Base-by-base conservation (phyloP, 257 asterid species). In the Solanum pennellii region DNA sequence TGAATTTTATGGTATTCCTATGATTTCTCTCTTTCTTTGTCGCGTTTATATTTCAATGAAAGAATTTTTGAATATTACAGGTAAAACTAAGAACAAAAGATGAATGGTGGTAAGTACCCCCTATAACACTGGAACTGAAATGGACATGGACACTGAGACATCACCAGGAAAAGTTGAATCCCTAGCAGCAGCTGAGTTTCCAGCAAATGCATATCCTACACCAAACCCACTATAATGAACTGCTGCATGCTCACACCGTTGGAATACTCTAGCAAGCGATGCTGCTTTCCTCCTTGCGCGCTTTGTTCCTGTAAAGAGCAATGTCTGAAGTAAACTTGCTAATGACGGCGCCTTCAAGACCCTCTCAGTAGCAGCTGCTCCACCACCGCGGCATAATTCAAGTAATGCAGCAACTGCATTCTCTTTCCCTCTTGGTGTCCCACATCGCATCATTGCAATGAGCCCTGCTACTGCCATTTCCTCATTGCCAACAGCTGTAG, bases 261-360 rank as follows among this genome's bases (percentile, higher is more conserved):
- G 99, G 87, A 94, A 94, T 33, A 97, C 98, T 74, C 98, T 82
- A 80, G 98, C 99, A 75, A 97, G 93, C 0, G 98, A 97, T 16
- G 98, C 98, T 2, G 98, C 98, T 89, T 97, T 97, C 88, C 99
- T 89, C 92, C 98, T 90, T 3, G 99, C 98, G 3, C 98, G 93
- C 87, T 94, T 96, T 25, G 99, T 96, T 89, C 99, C 99, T 0
- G 98, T 96, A 87, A 92, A 96, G 41, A 96, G 95, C 75, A 96
- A 85, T 11, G 94, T 88, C 92, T 94, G 98, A 88, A 96, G 91
- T 88, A 94, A 83, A 52, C 94, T 91, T 8, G 95, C 96, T 90
- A 96, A 86, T 0, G 98, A 91, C 2, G 98, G 99, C 21, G 94
- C 98, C 89, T 90, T 95, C 87, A 93, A 83, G 90, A 96, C 98